Evolutionary conservation across 192 early-diverging fungal genomes (phyloP).

Genomic region (Backusella tuberculispora): DNA sequence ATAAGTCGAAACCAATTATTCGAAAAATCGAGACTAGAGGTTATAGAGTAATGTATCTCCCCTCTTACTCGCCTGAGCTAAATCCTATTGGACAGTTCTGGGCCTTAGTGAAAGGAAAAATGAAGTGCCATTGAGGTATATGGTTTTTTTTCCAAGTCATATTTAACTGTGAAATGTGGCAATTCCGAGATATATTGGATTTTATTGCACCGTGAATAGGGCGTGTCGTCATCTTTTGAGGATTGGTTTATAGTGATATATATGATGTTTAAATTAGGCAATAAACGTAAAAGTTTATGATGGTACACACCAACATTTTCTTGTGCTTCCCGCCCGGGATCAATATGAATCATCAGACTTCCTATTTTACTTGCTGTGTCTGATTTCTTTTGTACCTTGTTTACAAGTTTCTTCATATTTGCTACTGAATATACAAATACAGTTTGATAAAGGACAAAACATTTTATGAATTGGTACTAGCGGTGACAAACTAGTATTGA

Average conservation of each 20-base stretch:
- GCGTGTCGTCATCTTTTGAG: no score
- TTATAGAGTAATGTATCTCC: no score
- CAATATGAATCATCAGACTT: not conserved
- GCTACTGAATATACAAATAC: not conserved
- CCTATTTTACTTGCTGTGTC: not conserved
- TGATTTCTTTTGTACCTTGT: not conserved
- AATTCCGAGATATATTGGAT: not conserved
- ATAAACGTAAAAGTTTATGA: not conserved
- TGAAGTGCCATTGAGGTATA: no score
- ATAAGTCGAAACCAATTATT: no score
- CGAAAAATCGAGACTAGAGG: no score
- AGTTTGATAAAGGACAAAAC: not conserved
- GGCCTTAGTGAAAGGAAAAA: not conserved
- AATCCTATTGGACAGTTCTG: no score
- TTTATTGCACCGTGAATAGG: not conserved
- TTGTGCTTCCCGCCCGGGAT: no score
- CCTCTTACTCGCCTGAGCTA: no score
- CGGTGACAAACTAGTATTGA: not conserved
- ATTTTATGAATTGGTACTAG: not conserved
- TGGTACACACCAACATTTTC: no score
- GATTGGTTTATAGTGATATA: not conserved
- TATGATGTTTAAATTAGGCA: not conserved
- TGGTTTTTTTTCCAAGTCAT: no score
- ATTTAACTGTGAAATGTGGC: no score
- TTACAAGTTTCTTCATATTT: not conserved